Evolutionary conservation across 2,329 filamentous ascomycete genomes (phyloP), one percentile per base, ranked within the genome.

Genomic region (Fusarium sp.): DNA sequence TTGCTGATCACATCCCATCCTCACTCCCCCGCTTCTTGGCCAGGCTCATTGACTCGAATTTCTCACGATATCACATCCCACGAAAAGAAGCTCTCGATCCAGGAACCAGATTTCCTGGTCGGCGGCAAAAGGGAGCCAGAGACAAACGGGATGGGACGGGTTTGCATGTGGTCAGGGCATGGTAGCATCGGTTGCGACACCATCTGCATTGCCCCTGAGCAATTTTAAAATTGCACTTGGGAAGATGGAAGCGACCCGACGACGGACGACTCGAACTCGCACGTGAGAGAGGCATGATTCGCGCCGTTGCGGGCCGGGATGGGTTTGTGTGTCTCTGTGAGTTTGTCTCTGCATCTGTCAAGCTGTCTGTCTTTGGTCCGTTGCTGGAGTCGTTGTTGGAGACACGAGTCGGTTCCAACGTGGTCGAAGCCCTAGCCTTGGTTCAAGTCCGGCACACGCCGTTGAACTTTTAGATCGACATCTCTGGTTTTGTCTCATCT

Each of bases 201-300:
- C 63, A 62, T 68, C 72, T 67, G 59, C 63, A 75, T 69, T 69
- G 67, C 76, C 76, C 76, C 76, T 77, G 64, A 59, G 69, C 68
- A 78, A 78, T 78, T 71, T 78, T 72, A 77, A 75, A 69, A 71
- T 73, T 76, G 52, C 65, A 58, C 39, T 54, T 43, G 27, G 52
- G 54, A 48, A 59, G 61, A 61, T 31, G 58, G 56, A 52, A 52
- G 45, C 45, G 45, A 52, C 43, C 43, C 43, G 22, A 64, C 57
- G 52, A 31, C 29, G 29, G 29, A 31, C 29, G 29, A 37, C 35
- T 37, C 35, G 35, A 48, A 48, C 43, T 48, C 22, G 60, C 73
- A 72, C 71, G 65, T 69, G 73, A 72, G 71, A 68, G 59, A 58
- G 35, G 22, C 62, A 61, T 68, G 58, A 69, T 73, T 75, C 72